Evolutionary conservation across 805 yeast genomes (phyloP).

Genomic region (Wickerhamomyces kurtzmanii): DNA sequence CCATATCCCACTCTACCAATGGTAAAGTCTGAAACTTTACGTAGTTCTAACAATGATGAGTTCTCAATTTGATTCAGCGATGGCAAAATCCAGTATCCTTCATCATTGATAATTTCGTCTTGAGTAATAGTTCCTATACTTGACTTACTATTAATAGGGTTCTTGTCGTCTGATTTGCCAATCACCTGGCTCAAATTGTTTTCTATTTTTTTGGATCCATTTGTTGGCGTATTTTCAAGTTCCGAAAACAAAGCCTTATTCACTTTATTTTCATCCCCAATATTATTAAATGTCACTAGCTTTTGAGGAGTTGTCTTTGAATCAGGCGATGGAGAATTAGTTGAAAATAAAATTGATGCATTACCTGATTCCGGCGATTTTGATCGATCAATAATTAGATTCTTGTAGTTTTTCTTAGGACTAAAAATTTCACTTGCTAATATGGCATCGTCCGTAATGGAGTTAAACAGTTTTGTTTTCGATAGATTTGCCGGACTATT

Average conservation of each 20-base stretch:
- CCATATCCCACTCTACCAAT: constrained; percentile 77
- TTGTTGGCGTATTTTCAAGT: not conserved
- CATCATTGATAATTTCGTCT: constrained; percentile 51
- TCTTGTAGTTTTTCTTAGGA: constrained; percentile 45
- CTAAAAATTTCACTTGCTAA: constrained; percentile 63
- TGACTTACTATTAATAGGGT: not conserved
- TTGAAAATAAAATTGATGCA: no score
- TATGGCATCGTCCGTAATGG: constrained; percentile 56
- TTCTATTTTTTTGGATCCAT: not conserved
- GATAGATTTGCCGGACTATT: constrained; percentile 2
- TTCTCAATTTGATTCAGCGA: constrained; percentile 50
- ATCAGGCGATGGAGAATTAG: no score
- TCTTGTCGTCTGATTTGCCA: not conserved
- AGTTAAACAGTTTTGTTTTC: constrained; percentile 24
- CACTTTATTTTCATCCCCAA: not conserved
- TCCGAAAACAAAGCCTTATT: no score
- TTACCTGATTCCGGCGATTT: no score
- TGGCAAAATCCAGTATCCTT: constrained; percentile 88
- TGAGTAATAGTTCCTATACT: no score
- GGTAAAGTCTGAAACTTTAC: constrained; percentile 50
- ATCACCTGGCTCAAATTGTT: no score
- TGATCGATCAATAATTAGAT: constrained; percentile 40
- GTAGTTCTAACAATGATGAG: constrained; percentile 53
- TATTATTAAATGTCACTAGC: constrained; percentile 5
- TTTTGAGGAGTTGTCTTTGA: constrained; percentile 5